Conservation (phyloP, 495 filamentous ascomycete species). For the Cercophora newfieldiana region DNA sequence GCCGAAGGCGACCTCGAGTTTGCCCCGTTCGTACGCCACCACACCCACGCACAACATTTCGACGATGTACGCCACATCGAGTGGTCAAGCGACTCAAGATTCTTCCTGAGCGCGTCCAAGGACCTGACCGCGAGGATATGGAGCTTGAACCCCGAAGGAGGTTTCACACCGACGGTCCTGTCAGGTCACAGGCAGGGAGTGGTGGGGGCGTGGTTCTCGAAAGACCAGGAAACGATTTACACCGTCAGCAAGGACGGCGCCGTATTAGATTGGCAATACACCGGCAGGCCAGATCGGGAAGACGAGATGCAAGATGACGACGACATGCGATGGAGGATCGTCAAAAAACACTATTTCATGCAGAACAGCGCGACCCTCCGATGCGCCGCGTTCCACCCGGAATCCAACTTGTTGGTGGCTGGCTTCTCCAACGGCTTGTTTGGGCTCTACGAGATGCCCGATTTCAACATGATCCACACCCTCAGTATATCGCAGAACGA, state of each 20-base stretch:
- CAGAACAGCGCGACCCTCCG: constrained; percentile 85
- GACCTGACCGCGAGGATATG: constrained; percentile 93
- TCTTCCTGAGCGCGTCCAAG: constrained; percentile 87
- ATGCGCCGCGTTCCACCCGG: constrained; percentile 82
- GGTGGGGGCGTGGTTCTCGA: constrained; percentile 86
- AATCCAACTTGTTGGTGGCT: constrained; percentile 83
- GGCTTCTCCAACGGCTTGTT: constrained; percentile 96
- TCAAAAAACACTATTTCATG: constrained; percentile 85
- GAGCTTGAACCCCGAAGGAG: constrained; percentile 84
- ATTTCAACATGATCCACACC: constrained; percentile 92
- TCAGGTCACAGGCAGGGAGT: constrained; percentile 87
- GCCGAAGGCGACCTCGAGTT: constrained; percentile 86
- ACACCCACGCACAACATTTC: constrained; percentile 83
- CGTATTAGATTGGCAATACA: constrained; percentile 67
- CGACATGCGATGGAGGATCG: constrained; percentile 76
- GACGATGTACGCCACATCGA: constrained; percentile 81
- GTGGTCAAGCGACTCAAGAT: constrained; percentile 94
- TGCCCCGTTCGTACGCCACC: constrained; percentile 87
- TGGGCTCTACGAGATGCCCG: constrained; percentile 91
- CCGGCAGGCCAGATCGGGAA: constrained; percentile 54
- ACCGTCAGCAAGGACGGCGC: constrained; percentile 60
- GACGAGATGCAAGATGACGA: constrained; percentile 59
- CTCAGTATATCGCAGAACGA: constrained; percentile 91
- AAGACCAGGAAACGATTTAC: constrained; percentile 74
- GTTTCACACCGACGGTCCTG: constrained; percentile 84